These are phyloP conservation scores for Penicillium concentricum DNA, from an alignment of 2,329 filamentous ascomycete species.

Conservation along the genomic window DNA sequence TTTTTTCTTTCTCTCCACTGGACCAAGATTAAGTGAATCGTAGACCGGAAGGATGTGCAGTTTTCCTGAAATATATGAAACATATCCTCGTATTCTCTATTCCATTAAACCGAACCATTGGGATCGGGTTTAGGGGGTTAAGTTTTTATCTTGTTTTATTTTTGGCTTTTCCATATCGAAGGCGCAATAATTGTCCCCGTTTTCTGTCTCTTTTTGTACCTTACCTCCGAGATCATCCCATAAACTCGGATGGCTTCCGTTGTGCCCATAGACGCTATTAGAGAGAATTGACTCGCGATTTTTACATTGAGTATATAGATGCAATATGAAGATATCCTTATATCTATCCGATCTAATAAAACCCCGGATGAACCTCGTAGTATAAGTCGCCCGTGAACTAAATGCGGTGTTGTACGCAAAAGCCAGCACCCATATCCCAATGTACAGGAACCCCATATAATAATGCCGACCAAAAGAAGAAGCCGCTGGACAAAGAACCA, in stretches of 20 bases:
- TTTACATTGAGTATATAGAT: not conserved
- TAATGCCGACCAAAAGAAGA: conserved; percentile 12
- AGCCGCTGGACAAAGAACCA: conserved; percentile 1
- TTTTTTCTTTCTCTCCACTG: not conserved
- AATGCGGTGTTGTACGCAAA: not conserved
- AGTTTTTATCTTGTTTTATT: not conserved
- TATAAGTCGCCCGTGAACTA: not conserved
- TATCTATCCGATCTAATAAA: not conserved
- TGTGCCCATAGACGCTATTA: no score
- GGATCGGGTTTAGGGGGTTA: no score
- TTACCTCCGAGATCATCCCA: not conserved
- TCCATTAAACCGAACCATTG: not conserved
- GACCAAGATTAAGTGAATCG: not conserved
- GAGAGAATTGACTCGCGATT: not conserved
- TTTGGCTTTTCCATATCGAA: not conserved
- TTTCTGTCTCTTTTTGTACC: not conserved
- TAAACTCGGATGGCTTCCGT: not conserved
- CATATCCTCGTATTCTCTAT: not conserved
- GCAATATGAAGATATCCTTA: not conserved
- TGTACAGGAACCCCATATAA: not conserved
- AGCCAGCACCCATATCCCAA: not conserved
- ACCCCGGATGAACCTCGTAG: not conserved
- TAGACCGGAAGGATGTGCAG: not conserved
- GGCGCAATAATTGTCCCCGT: not conserved
- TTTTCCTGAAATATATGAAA: not conserved